These are phyloP conservation scores for Paraleonurus japonicus DNA, from an alignment of 257 asterid species.

Conservation along the genomic window DNA sequence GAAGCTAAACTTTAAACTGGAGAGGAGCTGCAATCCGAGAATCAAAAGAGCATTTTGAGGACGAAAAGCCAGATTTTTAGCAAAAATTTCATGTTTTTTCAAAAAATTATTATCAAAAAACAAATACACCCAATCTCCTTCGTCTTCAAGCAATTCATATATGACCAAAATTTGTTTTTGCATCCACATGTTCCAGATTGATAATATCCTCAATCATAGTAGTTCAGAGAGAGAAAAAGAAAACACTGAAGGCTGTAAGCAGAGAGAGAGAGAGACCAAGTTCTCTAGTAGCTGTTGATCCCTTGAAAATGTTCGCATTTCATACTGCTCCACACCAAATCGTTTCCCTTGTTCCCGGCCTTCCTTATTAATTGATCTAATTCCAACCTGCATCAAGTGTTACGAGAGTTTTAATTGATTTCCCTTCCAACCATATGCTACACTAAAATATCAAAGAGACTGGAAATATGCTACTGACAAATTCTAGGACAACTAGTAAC, in stretches of 20 bases:
- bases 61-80: background rate
- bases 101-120: too few relatives aligned
- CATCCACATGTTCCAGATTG: constrained; percentile 3
- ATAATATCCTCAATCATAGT: background rate
- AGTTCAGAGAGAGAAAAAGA: background rate
- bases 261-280: constrained; percentile 52
- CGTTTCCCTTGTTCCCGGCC: constrained; percentile 98
- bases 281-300: constrained; percentile 74
- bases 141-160: too few relatives aligned
- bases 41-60: background rate
- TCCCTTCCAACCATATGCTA: background rate
- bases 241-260: background rate
- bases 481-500: background rate
- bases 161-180: background rate
- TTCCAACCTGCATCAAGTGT: constrained; percentile 74
- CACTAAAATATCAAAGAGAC: background rate
- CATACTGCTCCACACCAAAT: constrained; percentile 97
- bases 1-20: background rate
- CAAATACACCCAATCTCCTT: too few relatives aligned
- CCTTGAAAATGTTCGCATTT: constrained; percentile 89
- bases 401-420: constrained; percentile 2
- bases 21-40: too few relatives aligned
- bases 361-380: constrained; percentile 89
- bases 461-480: constrained; percentile 1
- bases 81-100: too few relatives aligned